A percentile compares a stretch with the other conserved stretches of the same genome.
These are phyloP conservation scores for Lasiosphaeria miniovina DNA, from an alignment of 495 filamentous ascomycete species.

Conservation along the genomic window DNA sequence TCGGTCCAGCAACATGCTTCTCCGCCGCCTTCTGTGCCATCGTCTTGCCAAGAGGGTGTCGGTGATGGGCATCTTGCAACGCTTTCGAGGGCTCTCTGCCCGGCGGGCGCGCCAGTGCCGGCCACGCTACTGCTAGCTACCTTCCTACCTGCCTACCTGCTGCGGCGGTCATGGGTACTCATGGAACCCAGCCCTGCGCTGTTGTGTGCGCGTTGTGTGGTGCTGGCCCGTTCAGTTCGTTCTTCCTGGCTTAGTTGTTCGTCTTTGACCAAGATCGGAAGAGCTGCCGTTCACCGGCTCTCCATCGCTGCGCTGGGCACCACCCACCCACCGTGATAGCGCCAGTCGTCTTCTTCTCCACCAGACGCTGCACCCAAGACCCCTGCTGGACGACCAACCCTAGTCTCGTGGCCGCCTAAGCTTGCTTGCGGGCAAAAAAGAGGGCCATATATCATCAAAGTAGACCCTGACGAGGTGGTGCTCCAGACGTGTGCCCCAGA, in stretches of 20 bases:
- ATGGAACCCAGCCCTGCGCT: no score
- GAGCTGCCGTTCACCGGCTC: conserved; percentile 7
- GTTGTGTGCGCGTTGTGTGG: no score
- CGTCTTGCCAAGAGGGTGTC: conserved; percentile 15
- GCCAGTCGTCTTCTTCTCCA: conserved; percentile 25
- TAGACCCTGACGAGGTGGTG: conserved; percentile 25
- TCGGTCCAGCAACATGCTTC: conserved; percentile 18
- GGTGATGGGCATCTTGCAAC: conserved; percentile 7
- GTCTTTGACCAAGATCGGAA: neutral
- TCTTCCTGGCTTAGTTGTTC: no score
- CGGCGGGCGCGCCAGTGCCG: no score
- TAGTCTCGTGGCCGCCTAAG: conserved; percentile 17
- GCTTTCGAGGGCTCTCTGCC: neutral
- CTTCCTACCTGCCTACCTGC: no score
- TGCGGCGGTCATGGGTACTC: no score
- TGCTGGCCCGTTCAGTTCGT: no score
- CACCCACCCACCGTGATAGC: conserved; percentile 19
- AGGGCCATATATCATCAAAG: conserved; percentile 35
- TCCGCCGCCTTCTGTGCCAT: conserved; percentile 22
- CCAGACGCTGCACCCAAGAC: conserved; percentile 24
- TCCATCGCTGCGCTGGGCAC: conserved; percentile 9
- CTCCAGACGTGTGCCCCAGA: conserved; percentile 21
- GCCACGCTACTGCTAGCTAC: no score
- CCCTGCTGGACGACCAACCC: conserved; percentile 32
- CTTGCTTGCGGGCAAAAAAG: conserved; percentile 16